Percentiles rank a stretch among this genome's conserved stretches.
Conservation (phyloP, 331 rosid species). For the Quercus phellos region DNA sequence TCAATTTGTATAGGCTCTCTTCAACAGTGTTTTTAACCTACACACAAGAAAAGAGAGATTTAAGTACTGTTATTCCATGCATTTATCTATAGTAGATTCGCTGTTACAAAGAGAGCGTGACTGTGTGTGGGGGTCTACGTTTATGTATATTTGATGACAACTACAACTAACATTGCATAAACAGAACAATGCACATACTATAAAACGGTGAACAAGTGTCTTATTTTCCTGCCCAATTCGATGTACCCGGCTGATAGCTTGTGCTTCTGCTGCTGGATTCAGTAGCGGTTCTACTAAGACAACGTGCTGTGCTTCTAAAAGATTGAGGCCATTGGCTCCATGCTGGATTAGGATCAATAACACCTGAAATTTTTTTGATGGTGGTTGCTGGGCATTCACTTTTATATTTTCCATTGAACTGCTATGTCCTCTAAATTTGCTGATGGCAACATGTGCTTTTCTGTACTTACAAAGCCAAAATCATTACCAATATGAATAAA, state of each 20-base stretch:
- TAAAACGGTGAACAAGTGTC: constrained; percentile 83
- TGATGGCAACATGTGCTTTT: constrained; percentile 75
- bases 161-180: neutral
- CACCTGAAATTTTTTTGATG: constrained; percentile 53
- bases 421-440: constrained; percentile 70
- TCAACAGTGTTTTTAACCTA: constrained; percentile 89
- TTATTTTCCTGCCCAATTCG: constrained; percentile 71
- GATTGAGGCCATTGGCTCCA: constrained; percentile 95
- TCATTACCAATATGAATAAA: constrained; percentile 6
- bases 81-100: neutral
- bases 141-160: neutral
- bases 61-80: constrained; percentile 5
- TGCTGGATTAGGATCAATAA: constrained; percentile 82
- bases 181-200: constrained; percentile 42
- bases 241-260: constrained; percentile 90
- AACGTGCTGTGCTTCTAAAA: constrained; percentile 88
- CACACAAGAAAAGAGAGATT: constrained; percentile 9
- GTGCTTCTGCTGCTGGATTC: constrained; percentile 95
- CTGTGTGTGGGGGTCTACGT: neutral
- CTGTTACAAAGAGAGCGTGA: neutral
- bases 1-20: constrained; percentile 78
- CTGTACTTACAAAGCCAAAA: constrained; percentile 41
- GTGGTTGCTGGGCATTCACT: constrained; percentile 24
- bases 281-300: constrained; percentile 89
- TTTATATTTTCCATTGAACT: constrained; percentile 32